A percentile compares a stretch with the other conserved stretches of the same genome.
phyloP scores from a whole-genome alignment of 176 grass and related monocot species.

The Bonia amplexicaulis region DNA sequence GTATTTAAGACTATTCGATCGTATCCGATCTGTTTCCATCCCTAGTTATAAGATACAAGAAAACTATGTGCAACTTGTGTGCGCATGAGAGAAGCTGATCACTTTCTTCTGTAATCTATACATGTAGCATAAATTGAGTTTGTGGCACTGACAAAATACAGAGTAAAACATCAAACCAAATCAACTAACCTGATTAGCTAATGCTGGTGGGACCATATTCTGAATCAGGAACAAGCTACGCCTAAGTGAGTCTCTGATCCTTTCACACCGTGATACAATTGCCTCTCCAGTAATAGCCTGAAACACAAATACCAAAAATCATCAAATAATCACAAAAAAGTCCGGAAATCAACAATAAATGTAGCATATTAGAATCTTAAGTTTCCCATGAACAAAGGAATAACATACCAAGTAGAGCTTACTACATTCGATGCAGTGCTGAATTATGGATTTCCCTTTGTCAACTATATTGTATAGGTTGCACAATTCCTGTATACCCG shows the following conservation, averaged over 20 bases:
- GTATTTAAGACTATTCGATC: no score
- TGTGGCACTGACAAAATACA: background rate
- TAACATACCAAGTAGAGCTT: slow-evolving; percentile 87
- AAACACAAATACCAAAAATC: slow-evolving; percentile 32
- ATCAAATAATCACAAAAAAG: background rate
- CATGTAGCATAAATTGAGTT: background rate
- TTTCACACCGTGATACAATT: slow-evolving; percentile 64
- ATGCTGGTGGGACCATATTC: slow-evolving; percentile 62
- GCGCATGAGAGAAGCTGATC: background rate
- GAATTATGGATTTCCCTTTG: slow-evolving; percentile 68
- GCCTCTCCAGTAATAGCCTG: slow-evolving; percentile 79
- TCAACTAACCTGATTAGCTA: slow-evolving; percentile 68
- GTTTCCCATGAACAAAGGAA: slow-evolving; percentile 7
- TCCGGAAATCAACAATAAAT: background rate
- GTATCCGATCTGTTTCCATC: no score
- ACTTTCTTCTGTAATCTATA: background rate
- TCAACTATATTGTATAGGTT: slow-evolving; percentile 74
- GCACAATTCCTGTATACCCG: slow-evolving; percentile 85
- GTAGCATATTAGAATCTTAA: slow-evolving; percentile 24
- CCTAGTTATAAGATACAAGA: background rate
- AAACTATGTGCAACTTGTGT: background rate
- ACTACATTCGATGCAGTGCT: slow-evolving; percentile 72
- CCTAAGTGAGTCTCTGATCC: slow-evolving; percentile 52
- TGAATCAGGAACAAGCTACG: slow-evolving; percentile 74
- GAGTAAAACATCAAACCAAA: slow-evolving; percentile 11